Conservation (phyloP, 306 rosid species). For the Alnus glutinosa region DNA sequence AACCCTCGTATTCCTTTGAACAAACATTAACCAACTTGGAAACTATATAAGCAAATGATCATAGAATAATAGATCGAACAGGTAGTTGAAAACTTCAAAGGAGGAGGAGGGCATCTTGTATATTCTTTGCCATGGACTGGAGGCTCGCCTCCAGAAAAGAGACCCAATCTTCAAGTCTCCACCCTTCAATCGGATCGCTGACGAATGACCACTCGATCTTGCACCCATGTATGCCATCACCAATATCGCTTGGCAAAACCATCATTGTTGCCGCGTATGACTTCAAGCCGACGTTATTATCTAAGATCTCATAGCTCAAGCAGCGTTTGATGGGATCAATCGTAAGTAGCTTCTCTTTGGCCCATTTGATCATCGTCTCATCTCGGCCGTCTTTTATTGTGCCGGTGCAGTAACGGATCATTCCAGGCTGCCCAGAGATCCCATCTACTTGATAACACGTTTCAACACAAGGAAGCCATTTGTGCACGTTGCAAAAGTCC, state of each 20-base stretch:
- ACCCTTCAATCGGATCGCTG: constrained; percentile 51
- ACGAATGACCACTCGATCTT: constrained; percentile 59
- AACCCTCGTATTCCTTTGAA: too few relatives aligned
- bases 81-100: too few relatives aligned
- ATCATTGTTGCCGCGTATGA: constrained; percentile 38
- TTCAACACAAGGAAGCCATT: constrained; percentile 33
- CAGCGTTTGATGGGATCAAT: constrained; percentile 46
- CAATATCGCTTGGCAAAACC: constrained; percentile 26
- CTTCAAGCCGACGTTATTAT: constrained; percentile 50
- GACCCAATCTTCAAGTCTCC: constrained; percentile 33
- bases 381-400: neutral
- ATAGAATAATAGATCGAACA: too few relatives aligned
- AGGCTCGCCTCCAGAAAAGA: constrained; percentile 30
- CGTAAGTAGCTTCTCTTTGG: constrained; percentile 49
- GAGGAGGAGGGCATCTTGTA: constrained; percentile 25
- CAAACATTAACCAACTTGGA: too few relatives aligned
- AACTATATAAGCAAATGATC: too few relatives aligned
- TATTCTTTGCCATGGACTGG: constrained; percentile 39
- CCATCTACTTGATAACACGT: constrained; percentile 49
- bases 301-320: constrained; percentile 48
- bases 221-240: constrained; percentile 35
- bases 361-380: constrained; percentile 30
- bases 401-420: constrained; percentile 46
- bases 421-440: constrained; percentile 43
- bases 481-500: constrained; percentile 60